Conservation (phyloP, 2,329 filamentous ascomycete species). For the Shiraia sp. region DNA sequence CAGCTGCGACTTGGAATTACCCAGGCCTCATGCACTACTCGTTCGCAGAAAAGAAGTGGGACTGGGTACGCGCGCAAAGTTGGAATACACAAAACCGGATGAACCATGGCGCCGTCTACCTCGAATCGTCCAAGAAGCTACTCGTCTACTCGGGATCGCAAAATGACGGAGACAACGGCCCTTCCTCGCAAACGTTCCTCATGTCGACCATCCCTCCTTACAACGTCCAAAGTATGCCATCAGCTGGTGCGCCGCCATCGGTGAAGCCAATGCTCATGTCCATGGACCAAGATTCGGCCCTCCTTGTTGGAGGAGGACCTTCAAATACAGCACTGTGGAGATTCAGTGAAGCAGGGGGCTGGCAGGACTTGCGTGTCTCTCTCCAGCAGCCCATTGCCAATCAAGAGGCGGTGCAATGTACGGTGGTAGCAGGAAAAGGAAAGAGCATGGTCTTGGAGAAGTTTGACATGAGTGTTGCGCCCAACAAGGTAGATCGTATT, state of each 20-base stretch:
- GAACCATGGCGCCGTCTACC: conserved; percentile 75
- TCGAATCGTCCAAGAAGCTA: conserved; percentile 71
- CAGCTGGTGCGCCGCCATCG: conserved; percentile 59
- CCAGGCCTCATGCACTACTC: conserved; percentile 73
- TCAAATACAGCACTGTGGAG: conserved; percentile 71
- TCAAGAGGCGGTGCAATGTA: conserved; percentile 62
- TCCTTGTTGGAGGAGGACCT: conserved; percentile 73
- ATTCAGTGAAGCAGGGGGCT: conserved; percentile 67
- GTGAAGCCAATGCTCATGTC: conserved; percentile 71
- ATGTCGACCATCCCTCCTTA: conserved; percentile 70
- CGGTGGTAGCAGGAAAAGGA: conserved; percentile 72
- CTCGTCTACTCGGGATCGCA: conserved; percentile 79
- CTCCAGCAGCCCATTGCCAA: conserved; percentile 65
- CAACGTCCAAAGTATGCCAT: conserved; percentile 57
- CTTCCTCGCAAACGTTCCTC: conserved; percentile 75
- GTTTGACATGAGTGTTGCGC: conserved; percentile 74
- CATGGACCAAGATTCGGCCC: conserved; percentile 72
- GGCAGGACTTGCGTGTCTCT: conserved; percentile 68
- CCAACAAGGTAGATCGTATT: conserved; percentile 74
- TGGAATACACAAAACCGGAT: conserved; percentile 68
- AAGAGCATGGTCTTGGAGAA: conserved; percentile 77
- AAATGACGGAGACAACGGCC: conserved; percentile 56
- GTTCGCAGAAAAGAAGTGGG: conserved; percentile 62
- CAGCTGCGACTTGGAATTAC: conserved; percentile 56
- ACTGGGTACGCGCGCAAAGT: conserved; percentile 55